Base-by-base conservation (phyloP, 2,329 filamentous ascomycete genomes). In the Penicillium sp. region DNA sequence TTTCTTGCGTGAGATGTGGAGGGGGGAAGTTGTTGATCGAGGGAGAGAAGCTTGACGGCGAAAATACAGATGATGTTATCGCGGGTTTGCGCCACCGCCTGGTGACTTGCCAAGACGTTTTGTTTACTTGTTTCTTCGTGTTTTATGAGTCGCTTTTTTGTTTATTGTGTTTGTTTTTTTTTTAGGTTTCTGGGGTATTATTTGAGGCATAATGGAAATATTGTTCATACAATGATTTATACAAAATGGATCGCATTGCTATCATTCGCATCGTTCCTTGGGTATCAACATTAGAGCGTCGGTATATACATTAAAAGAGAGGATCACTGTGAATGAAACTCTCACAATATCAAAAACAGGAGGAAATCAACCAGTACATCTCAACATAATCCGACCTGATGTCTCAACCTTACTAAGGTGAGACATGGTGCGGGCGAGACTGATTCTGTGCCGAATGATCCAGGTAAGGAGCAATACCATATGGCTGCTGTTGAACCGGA, bases 71-170 rank as follows among this genome's bases (percentile, higher is more conserved):
- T 58, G 49, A 62, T 54, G 57, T 61, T 58, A 56, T 58, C 51
- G 53, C 53, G 12, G 36, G 29, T 47, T 54, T 41, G 44, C 58
- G 60, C 61, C 61, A 64, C 61, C 60, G 61, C 61, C 61, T 58
- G 55, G 33, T 44, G 10, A 15, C 36, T 35, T 59, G 61, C 61
- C 61, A 62, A 62, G 55, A 58, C 49, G 36, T 50, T 53, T 25
- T 15, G 21, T 19, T 8, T 36, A 35, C 21, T 39, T 49, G 19
- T 17, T 38, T 29, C 33, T 38, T n/a, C n/a, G 9, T 15, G 13
- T 23, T 33, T 36, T 55, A 25, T 36, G 23, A 4, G 1, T 36
- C 12, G 17, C 4, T 47, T 21, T 12, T 43, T 50, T n/a, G 6
- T 36, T 42, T 25, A 2, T 27, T 49, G 9, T 31, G 10, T 31